Evolutionary conservation across 441 rosid genomes (phyloP).

Genomic region (Isatis lusitanica): DNA sequence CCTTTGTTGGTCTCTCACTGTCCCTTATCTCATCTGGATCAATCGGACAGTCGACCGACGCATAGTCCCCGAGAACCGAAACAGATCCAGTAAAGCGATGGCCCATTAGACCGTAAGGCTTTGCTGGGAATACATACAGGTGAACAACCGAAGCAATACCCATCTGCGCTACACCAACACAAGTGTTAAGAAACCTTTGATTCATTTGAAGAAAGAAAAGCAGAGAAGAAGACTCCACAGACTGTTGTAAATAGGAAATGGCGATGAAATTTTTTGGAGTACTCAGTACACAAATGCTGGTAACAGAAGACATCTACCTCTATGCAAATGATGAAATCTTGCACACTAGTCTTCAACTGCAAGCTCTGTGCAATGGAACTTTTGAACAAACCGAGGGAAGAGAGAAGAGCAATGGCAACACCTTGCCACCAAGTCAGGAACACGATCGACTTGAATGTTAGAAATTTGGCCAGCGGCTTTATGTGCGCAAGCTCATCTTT

Average conservation of each 20-base stretch:
- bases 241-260: constrained; percentile 7
- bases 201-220: constrained; percentile 21
- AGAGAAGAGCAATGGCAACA: constrained; percentile 90
- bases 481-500: constrained; percentile 93
- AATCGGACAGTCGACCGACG: constrained; percentile 83
- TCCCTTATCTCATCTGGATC: constrained; percentile 99
- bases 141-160: constrained; percentile 97
- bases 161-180: constrained; percentile 91
- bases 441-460: constrained; percentile 93
- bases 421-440: constrained; percentile 99
- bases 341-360: constrained; percentile 88
- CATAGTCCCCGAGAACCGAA: constrained; percentile 97
- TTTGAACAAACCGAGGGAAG: constrained; percentile 80
- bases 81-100: constrained; percentile 75
- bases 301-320: constrained; percentile 69
- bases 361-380: constrained; percentile 81
- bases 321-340: constrained; percentile 96
- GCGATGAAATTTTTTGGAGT: not conserved
- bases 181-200: constrained; percentile 42
- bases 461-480: constrained; percentile 91
- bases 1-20: constrained; percentile 94
- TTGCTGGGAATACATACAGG: constrained; percentile 93
- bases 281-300: constrained; percentile 11
- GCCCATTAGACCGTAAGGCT: constrained; percentile 92
- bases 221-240: constrained; percentile 4